Evolutionary conservation across 441 rosid genomes (phyloP).

Genomic region (Gossypium laxum): DNA sequence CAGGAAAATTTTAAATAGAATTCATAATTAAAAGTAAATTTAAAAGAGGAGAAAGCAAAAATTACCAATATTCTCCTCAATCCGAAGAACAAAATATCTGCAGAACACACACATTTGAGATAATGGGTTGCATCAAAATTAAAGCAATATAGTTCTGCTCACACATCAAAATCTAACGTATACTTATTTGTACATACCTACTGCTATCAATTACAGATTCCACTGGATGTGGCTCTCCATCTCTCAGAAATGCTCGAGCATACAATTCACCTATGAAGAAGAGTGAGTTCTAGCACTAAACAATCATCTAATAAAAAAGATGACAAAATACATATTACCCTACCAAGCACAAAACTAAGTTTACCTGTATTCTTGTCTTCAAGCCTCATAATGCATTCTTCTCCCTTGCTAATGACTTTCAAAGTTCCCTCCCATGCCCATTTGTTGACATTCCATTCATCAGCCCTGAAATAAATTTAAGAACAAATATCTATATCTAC

Average conservation of each 20-base stretch:
- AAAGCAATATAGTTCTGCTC: slow-evolving; percentile 1
- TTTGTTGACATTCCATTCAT: slow-evolving; percentile 95
- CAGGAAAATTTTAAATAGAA: neutral
- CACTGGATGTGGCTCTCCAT: slow-evolving; percentile 87
- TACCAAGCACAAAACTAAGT: slow-evolving; percentile 11
- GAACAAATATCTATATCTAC: slow-evolving; percentile 10
- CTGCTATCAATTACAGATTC: slow-evolving; percentile 96
- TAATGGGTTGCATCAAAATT: neutral
- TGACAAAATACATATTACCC: neutral
- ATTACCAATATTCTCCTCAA: slow-evolving; percentile 75
- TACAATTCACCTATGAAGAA: slow-evolving; percentile 57
- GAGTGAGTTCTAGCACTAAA: slow-evolving; percentile 2
- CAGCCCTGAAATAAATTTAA: slow-evolving; percentile 55
- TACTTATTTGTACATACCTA: slow-evolving; percentile 37
- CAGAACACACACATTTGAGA: slow-evolving; percentile 28
- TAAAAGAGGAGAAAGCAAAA: slow-evolving; percentile 1
- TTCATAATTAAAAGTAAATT: neutral
- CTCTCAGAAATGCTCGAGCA: slow-evolving; percentile 82
- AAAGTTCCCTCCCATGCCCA: slow-evolving; percentile 95
- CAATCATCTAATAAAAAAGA: neutral
- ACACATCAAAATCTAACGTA: neutral
- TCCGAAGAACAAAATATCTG: slow-evolving; percentile 95
- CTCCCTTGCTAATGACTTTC: slow-evolving; percentile 83
- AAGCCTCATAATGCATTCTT: slow-evolving; percentile 87
- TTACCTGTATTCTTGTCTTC: slow-evolving; percentile 74